Evolutionary conservation across 495 filamentous ascomycete species (phyloP), one percentile per base, ranked within the genome.

Genomic region (Haplographium delicatum): DNA sequence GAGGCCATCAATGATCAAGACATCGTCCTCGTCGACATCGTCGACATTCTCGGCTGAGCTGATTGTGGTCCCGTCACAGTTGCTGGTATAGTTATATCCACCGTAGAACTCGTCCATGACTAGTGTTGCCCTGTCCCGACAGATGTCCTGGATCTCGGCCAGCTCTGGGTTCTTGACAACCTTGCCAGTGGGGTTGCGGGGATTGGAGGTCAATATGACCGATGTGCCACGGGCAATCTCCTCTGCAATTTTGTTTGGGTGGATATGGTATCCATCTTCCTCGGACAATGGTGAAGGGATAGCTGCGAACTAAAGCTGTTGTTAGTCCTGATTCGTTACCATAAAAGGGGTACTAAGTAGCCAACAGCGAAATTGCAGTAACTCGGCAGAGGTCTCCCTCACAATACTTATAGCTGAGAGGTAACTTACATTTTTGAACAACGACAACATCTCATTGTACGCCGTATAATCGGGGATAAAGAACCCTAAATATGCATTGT

Each of bases 21-120:
- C 91, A 57, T 94, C 72, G 43, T 77, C 74, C 42, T 76, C 69
- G 42, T 83, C 72, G 44, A 81, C 79, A 53, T 81, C 77, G 64
- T 91, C 73, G 47, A 97, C 79, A 61, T 96, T 91, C 52, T 85
- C 84, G 0, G 91, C 91, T 26, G 89, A 83, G 55, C 82, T 88
- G 65, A 96, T 87, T 10, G 89, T 91, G 10, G 80, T 76, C 31
- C 91, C 91, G 57, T 96, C 89, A 64, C 91, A 97, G 67, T 86
- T 72, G 49, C 81, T 85, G 15, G 89, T 93, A 71, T 95, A 95
- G 70, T 95, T 95, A 72, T 95, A 95, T 20, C 89, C 89, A 39
- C 88, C 83, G 68, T 97, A 97, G 76, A 97, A 97, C 70, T 97
- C 91, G 60, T 97, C 91, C 69, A 90, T 86, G 50, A 97, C 89